These are phyloP conservation scores for Friedmanniomyces simplex DNA, from an alignment of 495 filamentous ascomycete genomes.

Conservation along the genomic window DNA sequence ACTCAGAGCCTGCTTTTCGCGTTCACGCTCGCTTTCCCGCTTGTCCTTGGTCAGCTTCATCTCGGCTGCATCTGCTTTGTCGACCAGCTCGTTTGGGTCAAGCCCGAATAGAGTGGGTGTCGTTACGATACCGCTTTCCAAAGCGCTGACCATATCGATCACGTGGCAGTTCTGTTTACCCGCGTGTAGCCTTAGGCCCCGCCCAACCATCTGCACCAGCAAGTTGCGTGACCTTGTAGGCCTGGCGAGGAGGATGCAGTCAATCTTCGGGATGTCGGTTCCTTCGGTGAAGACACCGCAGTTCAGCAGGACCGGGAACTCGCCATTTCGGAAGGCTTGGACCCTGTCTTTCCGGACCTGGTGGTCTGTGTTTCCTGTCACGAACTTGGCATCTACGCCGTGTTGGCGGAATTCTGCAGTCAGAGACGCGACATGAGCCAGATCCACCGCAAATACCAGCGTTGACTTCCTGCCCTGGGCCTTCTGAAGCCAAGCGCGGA, in stretches of 20 bases:
- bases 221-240: slow-evolving; percentile 86
- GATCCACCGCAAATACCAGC: slow-evolving; percentile 84
- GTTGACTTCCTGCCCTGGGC: slow-evolving; percentile 69
- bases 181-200: slow-evolving; percentile 72
- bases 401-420: slow-evolving; percentile 63
- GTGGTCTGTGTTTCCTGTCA: slow-evolving; percentile 67
- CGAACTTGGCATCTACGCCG: slow-evolving; percentile 71
- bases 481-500: slow-evolving; percentile 73
- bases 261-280: slow-evolving; percentile 95
- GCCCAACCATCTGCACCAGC: slow-evolving; percentile 93
- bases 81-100: slow-evolving; percentile 69
- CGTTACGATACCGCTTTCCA: slow-evolving; percentile 72
- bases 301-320: slow-evolving; percentile 84
- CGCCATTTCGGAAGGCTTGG: slow-evolving; percentile 58
- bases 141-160: slow-evolving; percentile 86
- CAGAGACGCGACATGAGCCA: slow-evolving; percentile 63
- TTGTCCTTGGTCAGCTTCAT: slow-evolving; percentile 44
- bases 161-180: slow-evolving; percentile 86
- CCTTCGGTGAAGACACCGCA: slow-evolving; percentile 95
- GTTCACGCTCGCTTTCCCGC: slow-evolving; percentile 25
- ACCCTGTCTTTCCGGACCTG: slow-evolving; percentile 54
- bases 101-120: slow-evolving; percentile 90
- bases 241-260: slow-evolving; percentile 80
- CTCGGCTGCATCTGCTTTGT: slow-evolving; percentile 46
- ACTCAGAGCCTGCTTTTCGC: slow-evolving; percentile 2